phyloP scores from a whole-genome alignment of 2,329 filamentous ascomycete genomes.

The Xylaria arbuscula region DNA sequence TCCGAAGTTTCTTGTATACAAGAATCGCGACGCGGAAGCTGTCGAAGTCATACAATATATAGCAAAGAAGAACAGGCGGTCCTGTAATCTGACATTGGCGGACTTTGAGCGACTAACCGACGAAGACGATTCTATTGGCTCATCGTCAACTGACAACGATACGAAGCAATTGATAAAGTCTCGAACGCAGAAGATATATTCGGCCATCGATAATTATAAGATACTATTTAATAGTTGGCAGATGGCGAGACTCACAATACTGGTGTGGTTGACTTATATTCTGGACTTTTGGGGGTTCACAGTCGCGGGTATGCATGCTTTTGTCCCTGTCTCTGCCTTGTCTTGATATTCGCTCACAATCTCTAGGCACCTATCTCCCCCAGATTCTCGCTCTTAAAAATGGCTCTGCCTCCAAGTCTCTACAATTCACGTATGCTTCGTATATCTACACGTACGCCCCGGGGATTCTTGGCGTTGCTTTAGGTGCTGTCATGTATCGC shows the following conservation, averaged over 20 bases:
- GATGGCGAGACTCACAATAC: constrained; percentile 24
- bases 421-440: constrained; percentile 31
- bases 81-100: constrained; percentile 51
- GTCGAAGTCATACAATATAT: constrained; percentile 61
- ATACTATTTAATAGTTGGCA: constrained; percentile 35
- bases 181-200: constrained; percentile 33
- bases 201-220: constrained; percentile 49
- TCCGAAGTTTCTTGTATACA: constrained; percentile 59
- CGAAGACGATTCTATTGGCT: constrained; percentile 28
- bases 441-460: constrained; percentile 35
- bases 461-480: constrained; percentile 28
- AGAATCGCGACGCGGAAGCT: constrained; percentile 59
- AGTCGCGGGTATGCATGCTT: constrained; percentile 14
- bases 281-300: constrained; percentile 34
- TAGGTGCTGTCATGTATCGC: constrained; percentile 26
- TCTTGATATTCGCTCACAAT: neutral
- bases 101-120: constrained; percentile 47
- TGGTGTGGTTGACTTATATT: constrained; percentile 34
- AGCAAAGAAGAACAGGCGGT: constrained; percentile 54
- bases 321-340: neutral
- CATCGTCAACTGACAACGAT: constrained; percentile 33
- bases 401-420: constrained; percentile 17
- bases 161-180: neutral
- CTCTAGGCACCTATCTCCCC: constrained; percentile 30
- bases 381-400: constrained; percentile 34